phyloP scores from a whole-genome alignment of 2,329 filamentous ascomycete species.

The Onygena corvina region DNA sequence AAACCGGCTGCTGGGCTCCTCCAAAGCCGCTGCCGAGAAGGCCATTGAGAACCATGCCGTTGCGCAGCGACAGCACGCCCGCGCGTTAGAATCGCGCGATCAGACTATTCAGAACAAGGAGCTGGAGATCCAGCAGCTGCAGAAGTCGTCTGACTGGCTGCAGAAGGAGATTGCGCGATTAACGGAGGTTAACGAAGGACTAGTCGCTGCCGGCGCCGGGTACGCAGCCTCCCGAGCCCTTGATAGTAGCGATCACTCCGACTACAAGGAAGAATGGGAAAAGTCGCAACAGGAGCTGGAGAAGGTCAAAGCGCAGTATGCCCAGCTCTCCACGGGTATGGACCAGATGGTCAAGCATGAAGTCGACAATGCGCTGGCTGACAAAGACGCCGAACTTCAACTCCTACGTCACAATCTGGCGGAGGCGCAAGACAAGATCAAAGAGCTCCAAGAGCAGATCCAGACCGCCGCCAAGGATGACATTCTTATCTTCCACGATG shows the following conservation, averaged over 20 bases:
- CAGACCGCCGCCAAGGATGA: constrained; percentile 50
- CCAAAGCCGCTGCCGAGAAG: constrained; percentile 57
- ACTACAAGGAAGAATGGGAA: constrained; percentile 37
- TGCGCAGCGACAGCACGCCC: constrained; percentile 43
- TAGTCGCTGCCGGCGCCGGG: constrained; percentile 63
- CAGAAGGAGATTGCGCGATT: constrained; percentile 71
- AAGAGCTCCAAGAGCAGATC: constrained; percentile 48
- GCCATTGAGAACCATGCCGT: constrained; percentile 45
- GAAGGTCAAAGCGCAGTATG: constrained; percentile 51
- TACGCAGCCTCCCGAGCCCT: constrained; percentile 60
- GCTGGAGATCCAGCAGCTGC: constrained; percentile 71
- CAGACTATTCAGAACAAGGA: constrained; percentile 68
- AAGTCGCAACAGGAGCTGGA: constrained; percentile 58
- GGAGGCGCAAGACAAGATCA: constrained; percentile 51
- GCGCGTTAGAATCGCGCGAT: constrained; percentile 52
- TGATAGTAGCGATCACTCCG: constrained; percentile 49
- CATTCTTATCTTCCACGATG: constrained; percentile 69
- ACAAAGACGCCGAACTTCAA: constrained; percentile 74
- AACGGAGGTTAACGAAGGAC: constrained; percentile 67
- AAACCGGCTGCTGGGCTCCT: constrained; percentile 66
- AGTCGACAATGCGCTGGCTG: constrained; percentile 53
- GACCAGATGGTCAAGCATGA: constrained; percentile 50
- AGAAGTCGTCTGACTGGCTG: constrained; percentile 64
- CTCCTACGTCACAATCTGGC: constrained; percentile 67
- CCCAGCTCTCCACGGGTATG: constrained; percentile 50